Conservation (phyloP, 441 rosid species). For the Populus hybrid region DNA sequence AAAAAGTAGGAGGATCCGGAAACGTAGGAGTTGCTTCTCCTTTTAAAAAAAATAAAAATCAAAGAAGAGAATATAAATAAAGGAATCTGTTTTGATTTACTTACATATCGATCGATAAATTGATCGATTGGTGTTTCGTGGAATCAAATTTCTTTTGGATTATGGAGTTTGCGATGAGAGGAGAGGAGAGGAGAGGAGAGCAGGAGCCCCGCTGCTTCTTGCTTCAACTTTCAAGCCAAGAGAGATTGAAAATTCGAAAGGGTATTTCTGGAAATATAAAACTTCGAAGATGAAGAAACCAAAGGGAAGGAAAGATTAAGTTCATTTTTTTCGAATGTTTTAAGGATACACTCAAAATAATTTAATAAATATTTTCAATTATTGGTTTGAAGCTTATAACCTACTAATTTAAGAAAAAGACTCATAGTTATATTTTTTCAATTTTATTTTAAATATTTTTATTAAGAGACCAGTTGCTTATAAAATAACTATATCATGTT, state of each 20-base stretch:
- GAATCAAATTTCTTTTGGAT: not conserved
- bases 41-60: not conserved
- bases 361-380: too few relatives aligned
- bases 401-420: too few relatives aligned
- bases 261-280: not conserved
- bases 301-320: not conserved
- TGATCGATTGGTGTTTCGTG: not conserved
- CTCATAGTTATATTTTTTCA: too few relatives aligned
- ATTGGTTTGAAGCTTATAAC: too few relatives aligned
- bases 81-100: not conserved
- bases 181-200: not conserved
- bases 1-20: too few relatives aligned
- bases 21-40: too few relatives aligned
- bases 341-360: too few relatives aligned
- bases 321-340: too few relatives aligned
- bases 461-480: too few relatives aligned
- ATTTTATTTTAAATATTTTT: too few relatives aligned
- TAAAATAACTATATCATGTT: too few relatives aligned
- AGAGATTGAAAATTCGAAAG: not conserved
- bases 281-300: not conserved
- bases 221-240: not conserved
- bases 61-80: not conserved
- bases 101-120: not conserved
- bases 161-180: not conserved
- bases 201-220: not conserved